Base-by-base conservation (phyloP, 768 basidiomycete species). In the Myochromella boudieri region DNA sequence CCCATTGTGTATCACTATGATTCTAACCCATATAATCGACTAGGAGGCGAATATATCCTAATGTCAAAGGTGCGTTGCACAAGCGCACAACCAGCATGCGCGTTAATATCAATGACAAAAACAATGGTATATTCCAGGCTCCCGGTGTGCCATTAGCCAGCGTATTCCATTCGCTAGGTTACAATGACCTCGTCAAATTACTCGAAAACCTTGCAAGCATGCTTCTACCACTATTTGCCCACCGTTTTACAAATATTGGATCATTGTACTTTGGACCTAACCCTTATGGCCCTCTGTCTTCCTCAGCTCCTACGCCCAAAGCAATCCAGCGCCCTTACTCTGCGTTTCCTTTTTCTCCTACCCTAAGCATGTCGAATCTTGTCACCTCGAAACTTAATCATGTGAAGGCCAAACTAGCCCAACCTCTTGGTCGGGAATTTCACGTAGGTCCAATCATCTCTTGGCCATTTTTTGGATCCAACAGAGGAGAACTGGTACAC, bases 391-490 rank as follows among this genome's bases (percentile, higher is more conserved):
- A 57, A 31, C 22, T 53, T 3, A 47, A 48, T 20, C 31, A 48
- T 27, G 53, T 34, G 22, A 53, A 51, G 24, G 43, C 49, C 38
- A 49, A 50, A 38, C 18, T 51, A 25, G 44, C 49, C 3, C 55
- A 51, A 37, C 51, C 50, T 44, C 22, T 42, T 46, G 50, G 38
- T 9, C 55, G 62, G 27, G 69, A 76, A 41, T 80, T 76, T 63
- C 78, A 84, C 40, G 72, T 91, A 34, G 90, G 90, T 3, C 85
- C 86, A 6, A 92, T 93, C 57, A 80, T 92, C 40, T 91, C 89
- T 3, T 93, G 91, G 90, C 86, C 90, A 1, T 93, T 92, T 74
- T 93, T 93, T 61, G 90, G 90, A 37, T 85, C 87, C 3, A 82
- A 85, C 53, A 77, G 91, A 31, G 90, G 90, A 25, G 84, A 87